Conservation (phyloP, 441 rosid genomes). For the Omphalea diandra region DNA sequence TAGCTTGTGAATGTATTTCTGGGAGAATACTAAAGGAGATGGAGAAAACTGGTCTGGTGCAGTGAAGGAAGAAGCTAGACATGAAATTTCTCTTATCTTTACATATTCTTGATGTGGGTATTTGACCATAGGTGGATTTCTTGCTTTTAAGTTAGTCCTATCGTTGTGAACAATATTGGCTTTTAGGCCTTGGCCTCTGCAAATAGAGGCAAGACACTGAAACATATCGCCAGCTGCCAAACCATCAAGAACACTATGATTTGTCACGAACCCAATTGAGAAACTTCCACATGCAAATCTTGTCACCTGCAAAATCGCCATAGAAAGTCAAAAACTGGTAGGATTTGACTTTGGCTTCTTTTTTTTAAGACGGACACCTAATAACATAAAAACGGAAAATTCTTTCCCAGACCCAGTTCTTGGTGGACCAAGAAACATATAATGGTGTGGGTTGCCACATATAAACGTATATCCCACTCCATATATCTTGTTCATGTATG, state of each 20-base stretch:
- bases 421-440: too few species aligned
- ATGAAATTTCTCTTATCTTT: slow-evolving; percentile 2
- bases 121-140: slow-evolving; percentile 21
- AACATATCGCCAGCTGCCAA: slow-evolving; percentile 30
- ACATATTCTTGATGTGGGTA: slow-evolving; percentile 18
- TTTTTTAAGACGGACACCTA: too few species aligned
- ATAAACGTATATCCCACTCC: too few species aligned
- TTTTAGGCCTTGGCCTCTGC: slow-evolving; percentile 26
- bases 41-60: slow-evolving; percentile 20
- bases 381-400: too few species aligned
- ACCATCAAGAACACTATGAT: slow-evolving; percentile 26
- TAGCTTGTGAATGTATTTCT: slow-evolving; percentile 13
- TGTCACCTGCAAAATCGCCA: slow-evolving; percentile 6
- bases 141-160: slow-evolving; percentile 19
- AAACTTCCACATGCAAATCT: background rate
- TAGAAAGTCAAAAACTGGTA: too few species aligned
- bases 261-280: slow-evolving; percentile 19
- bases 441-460: too few species aligned
- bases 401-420: too few species aligned
- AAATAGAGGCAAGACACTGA: slow-evolving; percentile 27
- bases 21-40: slow-evolving; percentile 19
- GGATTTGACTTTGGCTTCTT: too few species aligned
- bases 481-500: too few species aligned
- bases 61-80: slow-evolving; percentile 19
- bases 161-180: background rate